These are phyloP conservation scores for Geotrichum citri-aurantii DNA, from an alignment of 1,139 yeast species.

Conservation along the genomic window DNA sequence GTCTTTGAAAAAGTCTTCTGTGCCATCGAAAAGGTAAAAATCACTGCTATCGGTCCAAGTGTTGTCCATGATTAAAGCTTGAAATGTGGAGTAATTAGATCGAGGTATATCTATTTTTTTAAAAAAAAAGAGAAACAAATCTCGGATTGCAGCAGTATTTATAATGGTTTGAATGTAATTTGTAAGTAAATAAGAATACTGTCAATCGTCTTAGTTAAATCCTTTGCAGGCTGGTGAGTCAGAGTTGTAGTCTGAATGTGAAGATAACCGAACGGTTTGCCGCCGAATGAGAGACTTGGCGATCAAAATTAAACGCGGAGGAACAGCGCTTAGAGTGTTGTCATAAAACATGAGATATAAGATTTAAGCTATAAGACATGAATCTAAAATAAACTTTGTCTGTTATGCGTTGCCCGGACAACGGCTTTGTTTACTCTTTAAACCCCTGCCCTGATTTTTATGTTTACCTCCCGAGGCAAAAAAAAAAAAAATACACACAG, in stretches of 20 bases:
- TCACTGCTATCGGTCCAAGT: slow-evolving; percentile 8
- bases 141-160: background rate
- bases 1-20: slow-evolving; percentile 8
- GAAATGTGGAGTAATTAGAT: background rate
- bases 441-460: slow-evolving; percentile 4
- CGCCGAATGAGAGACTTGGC: background rate
- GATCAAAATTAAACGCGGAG: background rate
- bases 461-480: background rate
- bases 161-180: background rate
- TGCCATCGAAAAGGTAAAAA: slow-evolving; percentile 2
- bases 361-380: background rate
- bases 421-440: slow-evolving; percentile 1
- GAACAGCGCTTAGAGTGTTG: background rate
- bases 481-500: too few relatives aligned
- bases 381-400: too few relatives aligned
- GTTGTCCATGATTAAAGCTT: background rate
- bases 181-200: background rate
- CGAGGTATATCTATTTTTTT: too few relatives aligned
- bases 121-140: too few relatives aligned
- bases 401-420: background rate
- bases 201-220: background rate
- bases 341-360: background rate
- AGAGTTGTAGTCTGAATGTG: background rate
- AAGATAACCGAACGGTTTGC: background rate
- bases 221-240: background rate